Percentiles rank a stretch among this genome's conserved stretches.
Evolutionary conservation across 2,329 filamentous ascomycete species (phyloP).

Genomic region (Aplosporella prunicola): DNA sequence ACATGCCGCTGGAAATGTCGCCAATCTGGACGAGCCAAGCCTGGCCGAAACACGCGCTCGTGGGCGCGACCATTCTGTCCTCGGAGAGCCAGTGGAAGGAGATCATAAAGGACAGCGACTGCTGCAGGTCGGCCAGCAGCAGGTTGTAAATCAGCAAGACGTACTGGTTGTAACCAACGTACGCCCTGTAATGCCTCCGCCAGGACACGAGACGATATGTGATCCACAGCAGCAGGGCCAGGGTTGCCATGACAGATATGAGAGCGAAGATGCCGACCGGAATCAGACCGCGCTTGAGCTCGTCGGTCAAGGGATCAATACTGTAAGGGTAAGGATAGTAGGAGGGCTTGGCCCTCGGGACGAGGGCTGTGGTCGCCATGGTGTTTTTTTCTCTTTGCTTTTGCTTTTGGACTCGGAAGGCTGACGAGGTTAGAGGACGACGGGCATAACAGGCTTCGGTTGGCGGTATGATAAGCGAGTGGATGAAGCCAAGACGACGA

Average conservation of each 20-base stretch:
- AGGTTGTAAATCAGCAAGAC: slow-evolving; percentile 47
- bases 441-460: no score
- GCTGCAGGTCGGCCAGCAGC: slow-evolving; percentile 44
- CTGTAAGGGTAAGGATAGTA: slow-evolving; percentile 22
- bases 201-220: slow-evolving; percentile 44
- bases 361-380: background rate
- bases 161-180: slow-evolving; percentile 47
- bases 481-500: no score
- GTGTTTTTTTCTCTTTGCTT: no score
- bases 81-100: slow-evolving; percentile 39
- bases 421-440: no score
- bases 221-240: slow-evolving; percentile 37
- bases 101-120: slow-evolving; percentile 42
- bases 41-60: slow-evolving; percentile 40
- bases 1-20: slow-evolving; percentile 43
- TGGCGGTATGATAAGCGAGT: no score
- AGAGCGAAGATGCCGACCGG: slow-evolving; percentile 38
- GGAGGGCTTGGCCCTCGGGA: background rate
- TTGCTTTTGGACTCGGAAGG: no score
- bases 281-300: slow-evolving; percentile 34
- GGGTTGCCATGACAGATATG: slow-evolving; percentile 38
- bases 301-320: slow-evolving; percentile 21
- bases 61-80: slow-evolving; percentile 36
- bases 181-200: slow-evolving; percentile 38
- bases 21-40: slow-evolving; percentile 45